These are phyloP conservation scores for Pseudozyma pruni DNA, from an alignment of 1,284 basidiomycete genomes.

Conservation along the genomic window DNA sequence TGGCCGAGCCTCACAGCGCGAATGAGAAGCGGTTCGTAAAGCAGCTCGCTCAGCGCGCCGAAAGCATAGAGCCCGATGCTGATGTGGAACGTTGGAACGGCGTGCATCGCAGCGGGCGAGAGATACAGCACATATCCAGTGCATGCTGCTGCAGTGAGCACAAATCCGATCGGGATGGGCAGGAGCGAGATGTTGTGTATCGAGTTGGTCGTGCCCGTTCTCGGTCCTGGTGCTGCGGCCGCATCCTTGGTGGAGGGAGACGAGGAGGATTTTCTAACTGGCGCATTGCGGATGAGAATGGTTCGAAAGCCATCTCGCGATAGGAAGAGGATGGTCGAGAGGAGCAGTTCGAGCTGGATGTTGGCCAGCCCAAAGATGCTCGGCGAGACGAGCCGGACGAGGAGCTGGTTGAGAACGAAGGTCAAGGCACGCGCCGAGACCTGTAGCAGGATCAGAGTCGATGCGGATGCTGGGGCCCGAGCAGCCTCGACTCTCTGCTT, in stretches of 20 bases:
- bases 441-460: slow-evolving; percentile 87
- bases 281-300: slow-evolving; percentile 42
- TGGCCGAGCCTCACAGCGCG: slow-evolving; percentile 48
- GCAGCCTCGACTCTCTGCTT: background rate
- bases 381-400: slow-evolving; percentile 85
- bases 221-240: background rate
- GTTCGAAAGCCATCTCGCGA: slow-evolving; percentile 82
- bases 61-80: slow-evolving; percentile 56
- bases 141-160: slow-evolving; percentile 31
- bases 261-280: too few species aligned
- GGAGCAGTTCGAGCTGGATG: slow-evolving; percentile 85
- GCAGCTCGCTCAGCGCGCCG: slow-evolving; percentile 59
- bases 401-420: slow-evolving; percentile 85
- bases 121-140: slow-evolving; percentile 39
- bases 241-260: background rate
- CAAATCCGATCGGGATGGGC: slow-evolving; percentile 51
- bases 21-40: slow-evolving; percentile 60
- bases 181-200: slow-evolving; percentile 61
- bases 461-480: slow-evolving; percentile 71
- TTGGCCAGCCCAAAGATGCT: slow-evolving; percentile 85
- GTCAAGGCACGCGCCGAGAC: slow-evolving; percentile 84
- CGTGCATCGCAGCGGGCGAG: slow-evolving; percentile 40
- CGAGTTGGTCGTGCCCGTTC: slow-evolving; percentile 14
- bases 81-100: slow-evolving; percentile 33
- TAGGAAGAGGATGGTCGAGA: slow-evolving; percentile 89